Percentiles rank a stretch among this genome's conserved stretches.
Evolutionary conservation across 208 protist genomes (phyloP).

Genomic region (Endotrypanum monterogeii): DNA sequence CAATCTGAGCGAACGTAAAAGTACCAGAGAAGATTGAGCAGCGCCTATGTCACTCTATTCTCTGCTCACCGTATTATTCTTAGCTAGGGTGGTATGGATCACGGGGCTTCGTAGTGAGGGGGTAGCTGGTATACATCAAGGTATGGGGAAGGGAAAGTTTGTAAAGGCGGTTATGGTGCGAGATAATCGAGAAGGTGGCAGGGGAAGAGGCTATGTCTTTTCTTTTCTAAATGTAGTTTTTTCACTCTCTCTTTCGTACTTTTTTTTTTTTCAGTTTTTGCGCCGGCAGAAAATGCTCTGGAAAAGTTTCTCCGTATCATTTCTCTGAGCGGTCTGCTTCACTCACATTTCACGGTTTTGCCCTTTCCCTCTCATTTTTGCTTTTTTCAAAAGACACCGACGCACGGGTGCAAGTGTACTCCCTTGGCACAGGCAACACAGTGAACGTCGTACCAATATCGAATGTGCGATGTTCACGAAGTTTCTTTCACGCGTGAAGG

Average conservation of each 20-base stretch:
- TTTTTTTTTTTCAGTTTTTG: background rate
- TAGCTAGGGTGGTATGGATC: background rate
- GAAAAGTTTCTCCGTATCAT: background rate
- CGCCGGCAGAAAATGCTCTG: background rate
- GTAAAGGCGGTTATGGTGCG: background rate
- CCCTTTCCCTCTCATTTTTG: background rate
- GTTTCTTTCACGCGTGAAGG: conserved; percentile 62
- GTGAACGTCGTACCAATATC: background rate
- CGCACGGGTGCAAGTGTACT: background rate
- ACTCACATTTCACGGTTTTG: conserved; percentile 1
- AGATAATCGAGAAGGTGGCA: background rate
- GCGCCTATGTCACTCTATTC: background rate
- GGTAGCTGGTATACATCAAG: background rate
- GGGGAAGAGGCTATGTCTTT: background rate
- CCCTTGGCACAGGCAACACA: background rate
- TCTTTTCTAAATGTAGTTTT: background rate
- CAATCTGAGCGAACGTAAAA: background rate
- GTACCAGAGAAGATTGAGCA: background rate
- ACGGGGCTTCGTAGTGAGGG: background rate
- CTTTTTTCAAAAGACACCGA: background rate
- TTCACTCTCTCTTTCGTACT: background rate
- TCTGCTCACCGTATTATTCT: background rate
- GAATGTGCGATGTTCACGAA: conserved; percentile 63
- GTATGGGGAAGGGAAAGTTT: background rate
- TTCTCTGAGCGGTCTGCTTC: background rate